Conservation (phyloP, 768 basidiomycete genomes). For the Gautieria morchelliformis region DNA sequence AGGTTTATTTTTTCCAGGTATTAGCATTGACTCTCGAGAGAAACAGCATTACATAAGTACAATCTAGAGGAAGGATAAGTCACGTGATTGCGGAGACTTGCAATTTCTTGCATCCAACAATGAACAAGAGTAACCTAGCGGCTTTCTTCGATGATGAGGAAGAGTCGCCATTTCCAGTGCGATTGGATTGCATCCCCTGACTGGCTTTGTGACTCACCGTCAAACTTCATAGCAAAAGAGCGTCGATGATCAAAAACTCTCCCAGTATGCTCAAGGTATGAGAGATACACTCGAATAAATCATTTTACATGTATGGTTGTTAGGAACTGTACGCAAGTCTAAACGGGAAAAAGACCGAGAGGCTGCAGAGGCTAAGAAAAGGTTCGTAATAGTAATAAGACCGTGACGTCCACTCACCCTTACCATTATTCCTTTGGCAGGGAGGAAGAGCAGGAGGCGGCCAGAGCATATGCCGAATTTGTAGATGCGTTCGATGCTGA, state of each 20-base stretch:
- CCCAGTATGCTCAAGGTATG: conserved; percentile 65
- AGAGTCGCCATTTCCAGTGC: conserved; percentile 76
- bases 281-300: background rate
- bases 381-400: conserved; percentile 15
- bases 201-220: conserved; percentile 32
- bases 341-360: conserved; percentile 89
- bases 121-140: conserved; percentile 47
- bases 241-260: conserved; percentile 76
- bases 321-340: conserved; percentile 73
- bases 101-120: background rate
- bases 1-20: too few relatives aligned
- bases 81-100: too few relatives aligned
- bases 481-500: conserved; percentile 77
- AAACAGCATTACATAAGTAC: too few relatives aligned
- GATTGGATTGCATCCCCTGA: conserved; percentile 71
- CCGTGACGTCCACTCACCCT: conserved; percentile 16
- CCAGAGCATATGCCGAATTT: conserved; percentile 76
- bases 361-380: conserved; percentile 81
- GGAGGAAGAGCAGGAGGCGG: conserved; percentile 74
- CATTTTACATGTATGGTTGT: background rate
- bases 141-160: conserved; percentile 82
- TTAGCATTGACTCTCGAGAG: too few relatives aligned
- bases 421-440: background rate
- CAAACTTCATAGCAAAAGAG: conserved; percentile 65
- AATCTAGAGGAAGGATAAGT: too few relatives aligned